Base-by-base conservation (phyloP, 345 rosid genomes). In the Brassica incana region DNA sequence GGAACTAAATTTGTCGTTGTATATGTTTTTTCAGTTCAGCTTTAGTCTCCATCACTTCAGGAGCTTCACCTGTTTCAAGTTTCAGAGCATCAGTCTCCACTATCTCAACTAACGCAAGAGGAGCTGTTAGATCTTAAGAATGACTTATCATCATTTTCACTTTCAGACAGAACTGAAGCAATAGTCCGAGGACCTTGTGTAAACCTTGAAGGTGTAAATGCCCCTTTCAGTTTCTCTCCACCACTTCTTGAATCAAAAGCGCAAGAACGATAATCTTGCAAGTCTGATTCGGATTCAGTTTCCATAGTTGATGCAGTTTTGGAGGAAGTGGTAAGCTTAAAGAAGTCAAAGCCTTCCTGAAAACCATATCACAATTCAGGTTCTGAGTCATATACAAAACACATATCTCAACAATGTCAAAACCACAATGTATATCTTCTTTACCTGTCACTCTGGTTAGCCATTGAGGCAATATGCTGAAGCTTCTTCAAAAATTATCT, bases 191-290 rank as follows among this genome's bases (percentile, higher is more conserved):
- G 62, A 56, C 79, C 84, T 14, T 69, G 83, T 78, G 85, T 63
- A 66, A 61, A 70, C 69, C 77, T 78, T 74, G 90, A 82, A 74
- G 87, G 74, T 8, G 70, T 18, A 59, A 75, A 76, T 74, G 77
- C 87, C 71, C 84, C 81, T 3, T 86, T 66, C 3, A 58, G 85
- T 6, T 77, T 87, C 78, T 90, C 92, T 79, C 81, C 89, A 32
- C 88, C 91, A 72, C 84, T 82, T 88, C 87, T 86, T 16, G 87
- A 87, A 82, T 84, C 97, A n/a, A 90, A 83, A 38, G 93, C 86
- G 72, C 62, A 75, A 67, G 91, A 79, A 78, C 29, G 84, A 25
- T 63, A 50, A 69, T 85, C 89, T 77, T 80, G 75, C 14, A 80
- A 52, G 74, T 74, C 67, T 15, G 72, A 61, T 50, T 68, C 69